These are phyloP conservation scores for Acacia melanoxylon DNA, from an alignment of 306 rosid genomes.

Conservation along the genomic window DNA sequence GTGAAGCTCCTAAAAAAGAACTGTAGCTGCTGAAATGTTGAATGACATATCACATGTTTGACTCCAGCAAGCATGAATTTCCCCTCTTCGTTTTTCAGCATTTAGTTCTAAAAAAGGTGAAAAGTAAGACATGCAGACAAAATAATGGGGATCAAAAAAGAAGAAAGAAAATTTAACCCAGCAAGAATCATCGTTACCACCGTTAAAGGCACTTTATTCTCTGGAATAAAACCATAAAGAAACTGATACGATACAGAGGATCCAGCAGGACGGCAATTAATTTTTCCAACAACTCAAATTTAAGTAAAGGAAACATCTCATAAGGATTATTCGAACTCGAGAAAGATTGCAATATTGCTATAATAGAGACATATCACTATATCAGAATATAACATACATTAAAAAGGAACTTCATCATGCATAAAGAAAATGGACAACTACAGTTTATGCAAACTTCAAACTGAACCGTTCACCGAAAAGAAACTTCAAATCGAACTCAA, in stretches of 20 bases:
- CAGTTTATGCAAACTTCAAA: background rate
- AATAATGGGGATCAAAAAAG: background rate
- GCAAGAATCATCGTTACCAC: background rate
- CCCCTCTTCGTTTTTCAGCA: background rate
- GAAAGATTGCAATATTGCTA: background rate
- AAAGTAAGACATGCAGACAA: background rate
- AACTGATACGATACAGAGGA: slow-evolving; percentile 4
- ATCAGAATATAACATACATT: background rate
- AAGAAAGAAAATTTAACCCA: background rate
- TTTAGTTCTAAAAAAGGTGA: background rate
- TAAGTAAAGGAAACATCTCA: background rate
- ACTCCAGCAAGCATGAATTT: background rate
- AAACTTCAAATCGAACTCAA: background rate
- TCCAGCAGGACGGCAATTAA: background rate
- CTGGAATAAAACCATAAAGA: background rate
- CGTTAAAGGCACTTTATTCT: background rate
- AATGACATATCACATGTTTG: slow-evolving; percentile 2
- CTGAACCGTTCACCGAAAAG: too few relatives aligned
- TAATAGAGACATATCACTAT: background rate
- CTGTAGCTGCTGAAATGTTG: slow-evolving; percentile 1
- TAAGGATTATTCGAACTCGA: background rate
- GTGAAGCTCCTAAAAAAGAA: background rate
- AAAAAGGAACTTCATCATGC: background rate
- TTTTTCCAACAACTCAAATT: background rate
- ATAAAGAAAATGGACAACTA: background rate